Evolutionary conservation across 441 rosid species (phyloP), one percentile per base, ranked within the genome.

Genomic region (Metrosideros polymorpha): DNA sequence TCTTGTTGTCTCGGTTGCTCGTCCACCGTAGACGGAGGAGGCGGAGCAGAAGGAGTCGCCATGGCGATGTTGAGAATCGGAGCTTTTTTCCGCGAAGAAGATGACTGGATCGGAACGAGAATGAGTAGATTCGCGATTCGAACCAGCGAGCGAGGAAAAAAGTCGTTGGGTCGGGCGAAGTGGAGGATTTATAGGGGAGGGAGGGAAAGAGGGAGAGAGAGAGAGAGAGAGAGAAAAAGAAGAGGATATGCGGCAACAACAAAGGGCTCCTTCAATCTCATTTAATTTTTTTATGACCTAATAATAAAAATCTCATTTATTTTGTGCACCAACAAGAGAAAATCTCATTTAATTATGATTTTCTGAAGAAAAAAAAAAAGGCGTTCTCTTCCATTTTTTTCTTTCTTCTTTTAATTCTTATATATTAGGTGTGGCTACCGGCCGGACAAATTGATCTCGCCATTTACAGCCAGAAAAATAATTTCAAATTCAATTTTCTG

Each of bases 351-450:
- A 9, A 19, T 71, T 39, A 71, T 10, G 79, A 35, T 71, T 19
- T 9, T 1, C 8, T 6, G 19, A 13, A 15, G 12, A 7, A 6
- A 9, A 7, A 6, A 30, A 61, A 30, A 17, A 7, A 9, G 17
- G 5, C 19, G 29, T n/a, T 29, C 29, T 59, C 39, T 59, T 2
- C 0, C 5, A 0, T 14, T 3, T 14, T 6, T 59, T 52, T 52
- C 9, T 29, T 57, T 56, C 4, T 3, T 13, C 2, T 29, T 56
- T n/a, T 59, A 59, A 6, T 13, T 59, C 35, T 29, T 14, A 3
- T 13, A 0, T 14, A 6, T 6, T 8, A 57, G 12, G 0, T 2
- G 0, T 0, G 2, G 13, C 5, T 1, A 59, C 13, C 5, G 6
- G 15, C 51, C 15, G 51, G 12, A 45, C 3, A 6, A 12, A 57